These are phyloP conservation scores for Nemania abortiva DNA, from an alignment of 2,329 filamentous ascomycete genomes.

Conservation along the genomic window DNA sequence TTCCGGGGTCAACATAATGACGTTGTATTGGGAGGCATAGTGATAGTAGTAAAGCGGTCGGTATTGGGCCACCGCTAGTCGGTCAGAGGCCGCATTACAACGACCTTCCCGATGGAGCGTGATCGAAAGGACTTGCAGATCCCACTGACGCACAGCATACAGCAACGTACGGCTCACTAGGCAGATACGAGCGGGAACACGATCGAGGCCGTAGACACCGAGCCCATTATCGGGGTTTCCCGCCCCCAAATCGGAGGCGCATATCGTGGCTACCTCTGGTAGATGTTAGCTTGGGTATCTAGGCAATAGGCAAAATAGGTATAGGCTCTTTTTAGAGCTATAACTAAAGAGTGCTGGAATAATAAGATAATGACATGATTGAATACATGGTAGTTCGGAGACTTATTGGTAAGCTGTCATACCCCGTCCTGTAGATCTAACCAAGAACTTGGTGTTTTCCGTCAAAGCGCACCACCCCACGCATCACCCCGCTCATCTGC, in stretches of 20 bases:
- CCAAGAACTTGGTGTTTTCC: neutral
- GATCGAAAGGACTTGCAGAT: conserved; percentile 26
- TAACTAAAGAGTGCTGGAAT: neutral
- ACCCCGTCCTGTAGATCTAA: neutral
- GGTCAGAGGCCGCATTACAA: conserved; percentile 6
- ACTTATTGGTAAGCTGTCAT: neutral
- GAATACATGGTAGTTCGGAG: neutral
- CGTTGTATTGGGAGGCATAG: conserved; percentile 21
- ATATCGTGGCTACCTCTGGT: neutral
- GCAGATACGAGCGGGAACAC: neutral
- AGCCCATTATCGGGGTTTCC: neutral
- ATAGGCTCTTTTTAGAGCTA: neutral
- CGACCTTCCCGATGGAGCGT: conserved; percentile 37
- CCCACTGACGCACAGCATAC: conserved; percentile 20
- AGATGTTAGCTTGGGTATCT: neutral
- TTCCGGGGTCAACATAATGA: conserved; percentile 4
- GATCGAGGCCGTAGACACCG: neutral
- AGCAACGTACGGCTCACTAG: neutral
- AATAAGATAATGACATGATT: neutral
- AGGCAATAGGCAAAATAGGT: neutral
- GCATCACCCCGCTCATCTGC: conserved; percentile 3
- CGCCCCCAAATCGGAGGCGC: neutral
- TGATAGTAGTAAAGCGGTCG: neutral
- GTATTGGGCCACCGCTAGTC: conserved; percentile 14
- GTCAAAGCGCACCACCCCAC: neutral